These are phyloP conservation scores for Aspergillus sclerotioniger DNA, from an alignment of 495 filamentous ascomycete species.

Conservation along the genomic window DNA sequence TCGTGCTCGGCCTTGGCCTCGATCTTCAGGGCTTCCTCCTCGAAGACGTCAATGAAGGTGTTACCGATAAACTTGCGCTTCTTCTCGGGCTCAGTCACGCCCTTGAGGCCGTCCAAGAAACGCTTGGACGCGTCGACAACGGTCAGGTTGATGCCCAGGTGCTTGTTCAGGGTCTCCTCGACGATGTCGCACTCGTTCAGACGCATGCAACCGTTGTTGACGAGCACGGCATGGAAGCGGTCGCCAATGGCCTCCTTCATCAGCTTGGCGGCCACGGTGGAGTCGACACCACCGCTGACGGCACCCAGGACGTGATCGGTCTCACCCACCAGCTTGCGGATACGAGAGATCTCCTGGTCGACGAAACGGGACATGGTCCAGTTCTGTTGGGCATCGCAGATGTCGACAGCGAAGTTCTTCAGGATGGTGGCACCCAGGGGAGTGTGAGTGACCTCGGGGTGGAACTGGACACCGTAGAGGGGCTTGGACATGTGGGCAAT, in stretches of 20 bases:
- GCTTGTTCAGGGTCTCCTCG: conserved; percentile 67
- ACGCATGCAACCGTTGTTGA: conserved; percentile 87
- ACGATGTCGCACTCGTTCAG: conserved; percentile 80
- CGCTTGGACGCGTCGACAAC: conserved; percentile 76
- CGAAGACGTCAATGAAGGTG: conserved; percentile 85
- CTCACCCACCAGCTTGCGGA: conserved; percentile 72
- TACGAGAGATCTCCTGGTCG: conserved; percentile 72
- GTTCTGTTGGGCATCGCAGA: conserved; percentile 69
- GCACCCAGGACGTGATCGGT: conserved; percentile 81
- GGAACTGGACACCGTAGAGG: conserved; percentile 72
- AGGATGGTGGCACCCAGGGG: conserved; percentile 57
- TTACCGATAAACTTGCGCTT: conserved; percentile 93
- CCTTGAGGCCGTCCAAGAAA: conserved; percentile 73
- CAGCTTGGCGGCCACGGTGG: conserved; percentile 80
- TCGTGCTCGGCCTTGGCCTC: conserved; percentile 63
- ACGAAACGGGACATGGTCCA: conserved; percentile 86
- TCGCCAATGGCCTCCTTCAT: conserved; percentile 83
- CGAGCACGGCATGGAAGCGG: conserved; percentile 83
- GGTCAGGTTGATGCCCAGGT: conserved; percentile 86
- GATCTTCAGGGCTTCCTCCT: conserved; percentile 74
- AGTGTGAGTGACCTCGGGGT: conserved; percentile 78
- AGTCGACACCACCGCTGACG: conserved; percentile 89
- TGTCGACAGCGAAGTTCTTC: conserved; percentile 75
- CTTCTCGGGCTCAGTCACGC: conserved; percentile 77
- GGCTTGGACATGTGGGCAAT: conserved; percentile 72